These are phyloP conservation scores for Persicaria maculosa DNA, from an alignment of 148 eudicot genomes.

Conservation along the genomic window DNA sequence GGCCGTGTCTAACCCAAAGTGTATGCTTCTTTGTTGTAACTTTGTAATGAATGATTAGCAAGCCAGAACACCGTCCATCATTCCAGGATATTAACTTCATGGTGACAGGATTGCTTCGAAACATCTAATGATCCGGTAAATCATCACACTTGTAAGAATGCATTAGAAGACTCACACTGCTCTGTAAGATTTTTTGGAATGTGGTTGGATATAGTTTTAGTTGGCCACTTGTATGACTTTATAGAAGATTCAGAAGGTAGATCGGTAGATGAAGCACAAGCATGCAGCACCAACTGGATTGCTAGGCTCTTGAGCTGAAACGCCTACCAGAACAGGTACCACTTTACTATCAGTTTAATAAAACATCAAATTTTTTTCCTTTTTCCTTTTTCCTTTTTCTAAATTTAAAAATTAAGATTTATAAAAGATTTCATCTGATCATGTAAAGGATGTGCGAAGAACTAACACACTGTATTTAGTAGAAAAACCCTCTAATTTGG, in stretches of 20 bases:
- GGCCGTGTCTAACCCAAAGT: background rate
- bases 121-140: slow-evolving; percentile 13
- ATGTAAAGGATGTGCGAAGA: background rate
- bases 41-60: slow-evolving; percentile 28
- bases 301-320: background rate
- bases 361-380: background rate
- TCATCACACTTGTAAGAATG: slow-evolving; percentile 9
- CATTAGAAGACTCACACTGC: background rate
- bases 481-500: too few relatives aligned
- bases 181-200: background rate
- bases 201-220: background rate
- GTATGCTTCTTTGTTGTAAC: background rate
- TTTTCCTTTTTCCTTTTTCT: background rate
- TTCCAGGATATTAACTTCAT: slow-evolving; percentile 52
- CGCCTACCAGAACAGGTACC: background rate
- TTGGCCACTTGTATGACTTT: background rate
- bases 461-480: background rate
- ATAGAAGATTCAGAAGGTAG: background rate
- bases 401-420: background rate
- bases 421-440: background rate
- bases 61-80: slow-evolving; percentile 61
- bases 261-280: background rate
- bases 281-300: background rate
- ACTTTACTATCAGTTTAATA: background rate
- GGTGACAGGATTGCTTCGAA: slow-evolving; percentile 44